Evolutionary conservation across 2,329 filamentous ascomycete genomes (phyloP), one percentile per base, ranked within the genome.

Genomic region (Graphilbum fragrans): DNA sequence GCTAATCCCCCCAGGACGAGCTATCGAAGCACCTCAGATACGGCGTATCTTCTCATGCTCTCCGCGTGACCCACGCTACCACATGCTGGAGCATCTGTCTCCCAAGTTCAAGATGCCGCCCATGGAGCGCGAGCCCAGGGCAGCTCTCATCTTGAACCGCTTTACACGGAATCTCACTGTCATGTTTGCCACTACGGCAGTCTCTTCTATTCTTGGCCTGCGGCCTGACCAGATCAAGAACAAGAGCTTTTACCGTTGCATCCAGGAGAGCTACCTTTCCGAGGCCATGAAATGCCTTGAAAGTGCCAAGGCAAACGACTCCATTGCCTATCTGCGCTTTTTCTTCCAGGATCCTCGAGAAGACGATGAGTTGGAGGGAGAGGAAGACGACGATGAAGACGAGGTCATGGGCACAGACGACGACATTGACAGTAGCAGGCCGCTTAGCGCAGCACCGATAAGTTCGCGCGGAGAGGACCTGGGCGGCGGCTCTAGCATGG

Each of bases 271-370:
- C 46, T 92, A 84, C 50, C 65, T 92, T 22, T 65, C 73, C 9
- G 83, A 92, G 50, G 85, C 85, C 4, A 76, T 90, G 27, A 74
- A 77, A 47, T 88, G 82, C 52, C 61, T 94, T 25, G 86, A 93
- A 58, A 82, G 82, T 49, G 86, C 86, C 19, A 94, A 94, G 57
- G 81, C 82, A 22, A 93, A 94, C 52, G 85, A 94, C 56, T 93
- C 86, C 2, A 92, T 93, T 52, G 86, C 86, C 2, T 93, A 94
- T 53, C 67, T 94, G 45, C 81, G 86, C 17, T 94, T 93, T 57
- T 85, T 79, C 73, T 90, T 83, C 53, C 73, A 83, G 41, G 81
- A 92, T 55, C 85, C 85, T 17, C 69, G 80, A 23, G 65, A 71
- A 42, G 69, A 67, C 22, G 69, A 72, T 41, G 68, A 74, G 39